Evolutionary conservation across 495 filamentous ascomycete species (phyloP), one percentile per base, ranked within the genome.

Genomic region (Chaetomium cochliodes): DNA sequence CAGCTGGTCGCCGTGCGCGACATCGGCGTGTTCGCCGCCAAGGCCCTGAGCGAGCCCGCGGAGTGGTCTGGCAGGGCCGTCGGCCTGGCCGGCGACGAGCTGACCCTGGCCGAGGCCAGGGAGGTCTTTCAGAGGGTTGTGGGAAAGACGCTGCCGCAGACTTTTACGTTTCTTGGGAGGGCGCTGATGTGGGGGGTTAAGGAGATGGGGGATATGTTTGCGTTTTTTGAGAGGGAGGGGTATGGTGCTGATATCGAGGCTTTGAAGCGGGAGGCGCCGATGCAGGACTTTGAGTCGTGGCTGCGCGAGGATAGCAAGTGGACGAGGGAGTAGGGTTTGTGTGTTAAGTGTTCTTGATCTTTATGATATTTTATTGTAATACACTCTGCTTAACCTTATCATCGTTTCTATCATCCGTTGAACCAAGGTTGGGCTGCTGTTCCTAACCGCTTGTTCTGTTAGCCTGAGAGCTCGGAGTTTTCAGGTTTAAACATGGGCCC

Each of bases 21-120:
- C 66, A 90, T 92, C 71, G 88, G 90, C 0, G 62, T 78, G 61
- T 86, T 89, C 63, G 88, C 73, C 5, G 84, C 84, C 7, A 72
- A 80, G 62, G 88, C 86, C 0, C 84, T 92, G 0, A 62, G 72
- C 12, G 49, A 73, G 11, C 74, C 76, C 3, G 52, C 65, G 37
- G 39, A 62, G 33, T 81, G 74, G 69, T 62, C 71, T 3, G 67
- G 70, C 13, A 66, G 65, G 39, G 73, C 74, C 9, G 39, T 78
- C 5, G 65, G 68, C 33, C 67, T 78, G 1, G 72, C 74, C 0
- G 73, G 74, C 0, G 74, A 74, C 47, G 70, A 70, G 54, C 28
- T 78, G 5, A 74, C 70, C 0, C 67, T 77, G 9, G 67, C 59
- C 0, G 74, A 77, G 68, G 69, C 82, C 60, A 78, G 70, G 60